A percentile compares a stretch with the other conserved stretches of the same genome.
Evolutionary conservation across 352 stramenopile species (phyloP).

Genomic region (Phytophthora tubulina): DNA sequence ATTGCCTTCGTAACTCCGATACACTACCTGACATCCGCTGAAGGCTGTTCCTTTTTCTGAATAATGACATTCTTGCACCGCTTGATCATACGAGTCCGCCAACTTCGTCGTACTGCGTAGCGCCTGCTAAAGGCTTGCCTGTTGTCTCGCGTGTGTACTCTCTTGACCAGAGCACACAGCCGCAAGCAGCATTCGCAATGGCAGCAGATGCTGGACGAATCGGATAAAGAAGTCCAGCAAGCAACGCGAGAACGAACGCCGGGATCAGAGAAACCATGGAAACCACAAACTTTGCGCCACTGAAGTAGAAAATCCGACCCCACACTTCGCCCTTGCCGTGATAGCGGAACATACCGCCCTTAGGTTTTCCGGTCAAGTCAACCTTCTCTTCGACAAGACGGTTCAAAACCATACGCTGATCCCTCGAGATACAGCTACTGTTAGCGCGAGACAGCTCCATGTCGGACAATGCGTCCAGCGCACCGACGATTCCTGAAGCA

Average conservation of each 20-base stretch:
- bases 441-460: slow-evolving; percentile 83
- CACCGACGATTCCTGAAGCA: slow-evolving; percentile 58
- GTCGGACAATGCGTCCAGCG: slow-evolving; percentile 76
- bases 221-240: slow-evolving; percentile 66
- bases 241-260: slow-evolving; percentile 59
- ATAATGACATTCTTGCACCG: slow-evolving; percentile 23
- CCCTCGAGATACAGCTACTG: slow-evolving; percentile 57
- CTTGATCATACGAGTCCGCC: slow-evolving; percentile 53
- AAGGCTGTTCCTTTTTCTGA: slow-evolving; percentile 23
- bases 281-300: slow-evolving; percentile 66
- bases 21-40: slow-evolving; percentile 15
- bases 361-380: slow-evolving; percentile 42
- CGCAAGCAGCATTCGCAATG: slow-evolving; percentile 54
- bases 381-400: slow-evolving; percentile 53
- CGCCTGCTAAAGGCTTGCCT: slow-evolving; percentile 54
- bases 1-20: slow-evolving; percentile 3
- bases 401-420: slow-evolving; percentile 69
- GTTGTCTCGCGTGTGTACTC: slow-evolving; percentile 75
- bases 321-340: slow-evolving; percentile 67
- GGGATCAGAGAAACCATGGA: slow-evolving; percentile 67
- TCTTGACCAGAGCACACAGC: slow-evolving; percentile 64
- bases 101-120: slow-evolving; percentile 37
- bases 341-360: slow-evolving; percentile 64
- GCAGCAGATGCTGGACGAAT: slow-evolving; percentile 58
- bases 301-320: slow-evolving; percentile 79